A percentile compares a stretch with the other conserved stretches of the same genome.
Conservation (phyloP, 1,139 yeast genomes). For the Candida mesenterica region DNA sequence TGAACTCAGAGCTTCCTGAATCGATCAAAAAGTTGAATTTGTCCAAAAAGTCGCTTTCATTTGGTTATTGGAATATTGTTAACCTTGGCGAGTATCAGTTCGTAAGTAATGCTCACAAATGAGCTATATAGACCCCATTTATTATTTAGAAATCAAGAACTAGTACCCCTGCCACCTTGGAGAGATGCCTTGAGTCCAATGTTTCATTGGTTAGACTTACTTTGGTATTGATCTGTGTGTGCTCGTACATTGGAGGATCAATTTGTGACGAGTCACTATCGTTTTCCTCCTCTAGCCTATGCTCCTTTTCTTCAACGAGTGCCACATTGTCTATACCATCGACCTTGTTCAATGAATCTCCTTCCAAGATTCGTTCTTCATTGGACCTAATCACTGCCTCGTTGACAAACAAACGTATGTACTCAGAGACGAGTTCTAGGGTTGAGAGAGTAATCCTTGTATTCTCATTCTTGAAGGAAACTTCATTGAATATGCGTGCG, state of each 20-base stretch:
- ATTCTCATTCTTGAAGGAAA: slow-evolving; percentile 46
- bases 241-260: background rate
- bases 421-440: slow-evolving; percentile 51
- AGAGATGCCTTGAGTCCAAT: slow-evolving; percentile 52
- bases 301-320: slow-evolving; percentile 19
- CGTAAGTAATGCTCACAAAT: too few species aligned
- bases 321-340: slow-evolving; percentile 35
- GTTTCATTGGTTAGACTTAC: slow-evolving; percentile 24
- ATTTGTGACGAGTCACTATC: slow-evolving; percentile 6
- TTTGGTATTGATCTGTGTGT: background rate
- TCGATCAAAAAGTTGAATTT: slow-evolving; percentile 18
- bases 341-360: slow-evolving; percentile 23
- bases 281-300: slow-evolving; percentile 17
- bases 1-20: slow-evolving; percentile 26
- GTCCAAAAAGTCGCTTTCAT: slow-evolving; percentile 22
- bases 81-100: slow-evolving; percentile 18
- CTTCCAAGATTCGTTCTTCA: slow-evolving; percentile 45
- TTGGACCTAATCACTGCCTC: slow-evolving; percentile 66
- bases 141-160: slow-evolving; percentile 16
- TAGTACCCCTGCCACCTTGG: slow-evolving; percentile 53
- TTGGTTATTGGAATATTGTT: slow-evolving; percentile 35
- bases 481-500: slow-evolving; percentile 54
- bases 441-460: slow-evolving; percentile 53
- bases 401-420: slow-evolving; percentile 56
- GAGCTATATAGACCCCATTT: background rate